Evolutionary conservation across 257 asterid species (phyloP).

Genomic region (Striga asiatica): DNA sequence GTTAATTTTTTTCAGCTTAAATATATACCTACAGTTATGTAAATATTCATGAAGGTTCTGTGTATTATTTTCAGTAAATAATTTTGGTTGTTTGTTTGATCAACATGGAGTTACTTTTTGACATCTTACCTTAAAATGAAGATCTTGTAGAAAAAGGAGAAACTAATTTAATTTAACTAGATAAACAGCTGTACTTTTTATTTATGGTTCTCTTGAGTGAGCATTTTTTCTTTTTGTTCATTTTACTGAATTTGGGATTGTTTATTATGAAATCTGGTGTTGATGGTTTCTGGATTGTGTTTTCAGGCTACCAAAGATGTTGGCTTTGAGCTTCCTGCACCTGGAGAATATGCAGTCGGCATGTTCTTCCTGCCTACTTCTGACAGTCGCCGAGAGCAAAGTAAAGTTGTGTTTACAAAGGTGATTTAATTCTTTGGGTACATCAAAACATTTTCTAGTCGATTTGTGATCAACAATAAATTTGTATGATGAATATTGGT

Average conservation of each 20-base stretch:
- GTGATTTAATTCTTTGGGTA: constrained; percentile 22
- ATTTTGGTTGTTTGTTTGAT: not conserved
- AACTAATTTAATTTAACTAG: too few relatives aligned
- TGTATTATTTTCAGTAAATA: not conserved
- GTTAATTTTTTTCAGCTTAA: too few relatives aligned
- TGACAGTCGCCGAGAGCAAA: constrained; percentile 76
- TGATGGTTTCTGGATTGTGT: not conserved
- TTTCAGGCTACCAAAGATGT: constrained; percentile 59
- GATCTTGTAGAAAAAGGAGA: too few relatives aligned
- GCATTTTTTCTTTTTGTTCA: too few relatives aligned
- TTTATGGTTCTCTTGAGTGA: too few relatives aligned
- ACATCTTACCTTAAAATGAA: not conserved
- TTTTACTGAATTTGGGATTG: not conserved
- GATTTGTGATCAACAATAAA: not conserved
- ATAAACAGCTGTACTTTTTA: too few relatives aligned
- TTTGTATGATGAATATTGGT: constrained; percentile 6
- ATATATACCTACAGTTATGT: too few relatives aligned
- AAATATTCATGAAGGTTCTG: too few relatives aligned
- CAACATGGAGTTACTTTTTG: not conserved
- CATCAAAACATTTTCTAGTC: not conserved
- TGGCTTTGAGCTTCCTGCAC: constrained; percentile 85
- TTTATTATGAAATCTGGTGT: not conserved
- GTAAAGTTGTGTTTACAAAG: constrained; percentile 83
- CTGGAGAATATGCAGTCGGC: constrained; percentile 91
- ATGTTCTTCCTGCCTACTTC: constrained; percentile 97